Evolutionary conservation across 2,329 filamentous ascomycete genomes (phyloP), one percentile per base, ranked within the genome.

Genomic region (Beauveria rudraprayagi): DNA sequence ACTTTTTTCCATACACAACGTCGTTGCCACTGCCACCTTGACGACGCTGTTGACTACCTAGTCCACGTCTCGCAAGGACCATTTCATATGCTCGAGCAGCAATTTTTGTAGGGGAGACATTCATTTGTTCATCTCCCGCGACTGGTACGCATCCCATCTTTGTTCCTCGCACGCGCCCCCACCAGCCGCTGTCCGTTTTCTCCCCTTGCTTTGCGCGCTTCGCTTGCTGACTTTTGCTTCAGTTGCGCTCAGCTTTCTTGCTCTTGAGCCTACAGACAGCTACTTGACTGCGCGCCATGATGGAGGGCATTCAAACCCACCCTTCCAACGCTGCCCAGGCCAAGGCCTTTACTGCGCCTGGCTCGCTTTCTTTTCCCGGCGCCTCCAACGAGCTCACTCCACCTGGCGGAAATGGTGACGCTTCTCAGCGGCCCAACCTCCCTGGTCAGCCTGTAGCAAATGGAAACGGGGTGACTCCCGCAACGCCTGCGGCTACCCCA

Each of bases 101-200:
- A 53, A 70, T 70, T 68, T 66, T 72, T 77, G 76, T 78, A 80
- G 91, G 91, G 90, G 92, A 96, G 89, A 92, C 92, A 96, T 96
- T 96, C 77, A 88, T 75, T 96, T 96, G 92, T 96, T 91, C 80
- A 90, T 96, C 92, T 96, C 91, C 89, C 84, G 77, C 83, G 83
- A 75, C 83, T 79, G 83, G 84, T 87, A 86, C 61, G 50, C 57
- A 63, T 63, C 79, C 81, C 81, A 75, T 77, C 63, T 64, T 77
- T 63, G 64, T 28, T 26, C 61, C 62, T 57, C 63, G 68, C 64
- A 60, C 28, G 53, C 52, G 41, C 50, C 16, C 24, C 24, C 40
- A 16, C 53, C 40, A 46, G 17, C 44, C 19, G 28, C 30, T 28
- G 5, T 22, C 16, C 16, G 44, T 34, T 43, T 34, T 40, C 34